Base-by-base conservation (phyloP, 106 monocot species). In the Acorus calamus region DNA sequence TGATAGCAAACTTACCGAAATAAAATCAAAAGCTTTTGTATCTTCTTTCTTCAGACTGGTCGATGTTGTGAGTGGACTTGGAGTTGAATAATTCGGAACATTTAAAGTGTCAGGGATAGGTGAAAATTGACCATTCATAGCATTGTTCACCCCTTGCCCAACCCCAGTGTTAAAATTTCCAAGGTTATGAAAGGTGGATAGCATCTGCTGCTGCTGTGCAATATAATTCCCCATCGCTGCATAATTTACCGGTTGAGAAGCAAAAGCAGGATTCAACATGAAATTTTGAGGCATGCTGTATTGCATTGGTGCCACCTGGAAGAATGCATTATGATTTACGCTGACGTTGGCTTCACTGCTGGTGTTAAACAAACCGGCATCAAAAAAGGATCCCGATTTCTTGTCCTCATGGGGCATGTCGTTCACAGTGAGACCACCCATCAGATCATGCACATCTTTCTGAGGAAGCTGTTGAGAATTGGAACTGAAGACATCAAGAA, bases 21-120 rank as follows among this genome's bases (percentile, higher is more conserved):
- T 87, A 66, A 96, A 96, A 75, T 96, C 96, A 65, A 96, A 96
- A 63, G 96, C 96, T 72, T 88, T 87, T 11, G 96, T 87, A 7
- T 88, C 88, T 63, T 87, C 87, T 59, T 88, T 88, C 70, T 82
- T 96, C 53, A 80, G 50, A 60, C 46, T 81, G 73, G 41, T 83
- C 59, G 64, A 53, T 52, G 67, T 57, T 42, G 84, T 2, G 71
- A 62, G 57, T 55, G 75, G 82, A 46, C 44, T 72, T 42, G 80
- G 96, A 53, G 76, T 73, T 45, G 78, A 71, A 75, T 76, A 76
- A 50, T 69, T 87, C 45, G 75, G 71, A 55, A 63, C 6, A 10
- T 87, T 81, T 50, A 96, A 96, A 62, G 87, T 73, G 69, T 96
- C 91, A 65, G 96, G 87, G 4, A 91, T 56, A 3, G 79, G 51